These are phyloP conservation scores for Thozetella sp. DNA, from an alignment of 495 filamentous ascomycete genomes.

Conservation along the genomic window DNA sequence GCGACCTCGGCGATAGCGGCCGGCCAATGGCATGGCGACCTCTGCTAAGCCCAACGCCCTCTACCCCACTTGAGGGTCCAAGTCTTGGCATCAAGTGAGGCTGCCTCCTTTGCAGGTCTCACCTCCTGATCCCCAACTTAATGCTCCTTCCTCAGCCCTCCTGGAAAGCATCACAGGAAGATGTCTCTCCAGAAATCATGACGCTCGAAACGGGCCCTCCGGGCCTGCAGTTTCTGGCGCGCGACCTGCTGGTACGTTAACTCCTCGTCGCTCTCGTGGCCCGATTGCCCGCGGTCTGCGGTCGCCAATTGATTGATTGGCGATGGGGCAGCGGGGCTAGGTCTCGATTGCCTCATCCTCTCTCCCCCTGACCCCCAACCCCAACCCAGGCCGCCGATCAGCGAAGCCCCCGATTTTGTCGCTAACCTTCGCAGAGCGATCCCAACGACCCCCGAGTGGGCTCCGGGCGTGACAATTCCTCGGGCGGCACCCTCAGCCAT, in stretches of 20 bases:
- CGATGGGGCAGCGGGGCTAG: too few relatives aligned
- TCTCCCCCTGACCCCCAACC: too few relatives aligned
- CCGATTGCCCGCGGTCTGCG: not conserved
- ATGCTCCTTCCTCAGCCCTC: not conserved
- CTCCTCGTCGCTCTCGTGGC: not conserved
- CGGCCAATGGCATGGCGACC: too few relatives aligned
- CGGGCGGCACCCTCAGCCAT: conserved; percentile 23
- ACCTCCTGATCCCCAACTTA: not conserved
- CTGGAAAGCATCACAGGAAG: not conserved
- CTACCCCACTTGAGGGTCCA: not conserved
- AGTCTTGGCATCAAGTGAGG: not conserved
- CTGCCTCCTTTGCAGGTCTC: not conserved
- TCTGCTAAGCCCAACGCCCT: not conserved
- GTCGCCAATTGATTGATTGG: too few relatives aligned
- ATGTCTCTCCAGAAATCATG: not conserved
- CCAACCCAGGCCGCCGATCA: not conserved
- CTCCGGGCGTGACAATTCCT: conserved; percentile 23
- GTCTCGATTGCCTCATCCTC: too few relatives aligned
- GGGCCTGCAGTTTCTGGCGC: not conserved
- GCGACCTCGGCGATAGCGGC: too few relatives aligned
- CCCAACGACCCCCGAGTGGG: conserved; percentile 25
- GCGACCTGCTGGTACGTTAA: not conserved
- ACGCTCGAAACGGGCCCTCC: not conserved
- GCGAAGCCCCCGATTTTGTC: not conserved
- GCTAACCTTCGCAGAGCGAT: conserved; percentile 16